Evolutionary conservation across 495 filamentous ascomycete genomes (phyloP).

Genomic region (Podospora anserina): DNA sequence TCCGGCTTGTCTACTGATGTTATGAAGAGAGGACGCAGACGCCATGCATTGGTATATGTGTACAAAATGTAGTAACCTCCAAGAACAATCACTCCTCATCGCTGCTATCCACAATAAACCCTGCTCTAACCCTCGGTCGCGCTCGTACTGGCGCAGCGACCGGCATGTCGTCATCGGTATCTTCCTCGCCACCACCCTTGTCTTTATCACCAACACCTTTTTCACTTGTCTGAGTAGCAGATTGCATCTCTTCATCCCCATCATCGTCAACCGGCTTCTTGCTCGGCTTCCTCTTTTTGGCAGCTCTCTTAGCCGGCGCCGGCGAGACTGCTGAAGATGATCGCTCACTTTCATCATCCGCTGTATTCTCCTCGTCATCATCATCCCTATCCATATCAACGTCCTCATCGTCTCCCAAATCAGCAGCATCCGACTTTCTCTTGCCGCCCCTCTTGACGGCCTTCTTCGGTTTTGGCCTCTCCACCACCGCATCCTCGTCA

Average conservation of each 20-base stretch:
- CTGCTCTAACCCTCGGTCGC: constrained; percentile 45
- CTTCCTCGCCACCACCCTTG: constrained; percentile 21
- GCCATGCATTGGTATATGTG: not conserved
- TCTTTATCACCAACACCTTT: constrained; percentile 18
- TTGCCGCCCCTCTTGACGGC: constrained; percentile 12
- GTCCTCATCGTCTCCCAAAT: not conserved
- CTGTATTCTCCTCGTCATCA: constrained; percentile 14
- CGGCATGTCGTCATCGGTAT: constrained; percentile 41
- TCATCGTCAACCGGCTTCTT: constrained; percentile 28
- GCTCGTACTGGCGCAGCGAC: constrained; percentile 27
- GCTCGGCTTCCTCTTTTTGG: constrained; percentile 17
- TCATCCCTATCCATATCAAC: constrained; percentile 16
- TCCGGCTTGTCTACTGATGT: too few relatives aligned
- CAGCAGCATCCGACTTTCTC: constrained; percentile 14
- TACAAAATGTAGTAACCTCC: not conserved
- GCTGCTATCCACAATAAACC: constrained; percentile 57
- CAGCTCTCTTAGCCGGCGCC: not conserved
- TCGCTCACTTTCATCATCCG: constrained; percentile 6
- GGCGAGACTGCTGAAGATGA: not conserved
- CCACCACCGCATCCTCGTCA: constrained; percentile 3
- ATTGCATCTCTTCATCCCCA: constrained; percentile 25
- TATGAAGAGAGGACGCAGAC: not conserved
- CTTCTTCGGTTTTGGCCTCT: not conserved
- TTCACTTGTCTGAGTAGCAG: constrained; percentile 12
- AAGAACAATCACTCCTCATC: constrained; percentile 42